phyloP scores from a whole-genome alignment of 306 rosid species.

The Glycine latifolia region DNA sequence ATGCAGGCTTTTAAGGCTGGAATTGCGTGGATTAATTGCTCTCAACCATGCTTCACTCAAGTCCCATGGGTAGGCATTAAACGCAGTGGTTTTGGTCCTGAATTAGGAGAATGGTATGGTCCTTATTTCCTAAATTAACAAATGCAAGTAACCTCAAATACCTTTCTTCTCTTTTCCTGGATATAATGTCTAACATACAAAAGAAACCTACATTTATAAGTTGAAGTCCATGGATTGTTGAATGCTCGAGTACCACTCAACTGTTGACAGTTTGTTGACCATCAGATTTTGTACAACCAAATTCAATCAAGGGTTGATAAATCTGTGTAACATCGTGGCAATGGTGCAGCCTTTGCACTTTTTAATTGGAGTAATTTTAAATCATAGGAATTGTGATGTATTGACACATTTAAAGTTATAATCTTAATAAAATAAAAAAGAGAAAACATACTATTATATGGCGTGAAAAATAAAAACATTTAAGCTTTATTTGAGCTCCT shows the following conservation, averaged over 20 bases:
- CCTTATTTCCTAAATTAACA: constrained; percentile 28
- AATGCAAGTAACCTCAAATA: not conserved
- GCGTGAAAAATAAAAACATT: constrained; percentile 4
- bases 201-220: constrained; percentile 28
- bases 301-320: constrained; percentile 18
- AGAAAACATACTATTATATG: constrained; percentile 10
- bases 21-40: constrained; percentile 93
- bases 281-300: not conserved
- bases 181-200: constrained; percentile 11
- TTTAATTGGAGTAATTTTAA: constrained; percentile 7
- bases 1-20: constrained; percentile 88
- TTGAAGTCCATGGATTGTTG: constrained; percentile 30
- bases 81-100: constrained; percentile 98
- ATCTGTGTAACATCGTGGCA: constrained; percentile 27
- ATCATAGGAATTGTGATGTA: not conserved
- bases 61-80: constrained; percentile 99
- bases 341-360: constrained; percentile 7
- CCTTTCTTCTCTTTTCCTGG: not conserved
- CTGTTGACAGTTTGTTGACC: constrained; percentile 23
- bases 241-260: not conserved
- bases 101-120: constrained; percentile 92
- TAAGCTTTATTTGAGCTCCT: constrained; percentile 13
- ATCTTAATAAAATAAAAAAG: no score
- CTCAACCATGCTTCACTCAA: constrained; percentile 96
- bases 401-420: not conserved